These are phyloP conservation scores for Rosa persica DNA, from an alignment of 306 rosid genomes.

Conservation along the genomic window DNA sequence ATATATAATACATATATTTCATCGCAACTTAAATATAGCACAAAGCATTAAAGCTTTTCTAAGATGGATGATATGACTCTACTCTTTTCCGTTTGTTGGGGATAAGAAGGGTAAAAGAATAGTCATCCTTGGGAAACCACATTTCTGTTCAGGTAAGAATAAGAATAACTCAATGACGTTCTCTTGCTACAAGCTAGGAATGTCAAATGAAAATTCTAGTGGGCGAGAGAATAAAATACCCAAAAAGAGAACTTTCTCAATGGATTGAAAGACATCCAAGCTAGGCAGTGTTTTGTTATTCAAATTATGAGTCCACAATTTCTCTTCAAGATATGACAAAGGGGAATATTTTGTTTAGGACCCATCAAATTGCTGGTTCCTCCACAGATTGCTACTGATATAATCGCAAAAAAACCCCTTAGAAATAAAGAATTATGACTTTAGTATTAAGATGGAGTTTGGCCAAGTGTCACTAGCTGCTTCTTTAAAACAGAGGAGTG, in stretches of 20 bases:
- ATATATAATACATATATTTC: background rate
- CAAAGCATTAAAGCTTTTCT: background rate
- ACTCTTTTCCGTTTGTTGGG: background rate
- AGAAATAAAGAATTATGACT: background rate
- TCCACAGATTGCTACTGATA: too few relatives aligned
- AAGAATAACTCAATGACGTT: conserved; percentile 26
- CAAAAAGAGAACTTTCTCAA: conserved; percentile 28
- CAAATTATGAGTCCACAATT: conserved; percentile 15
- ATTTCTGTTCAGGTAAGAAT: conserved; percentile 24
- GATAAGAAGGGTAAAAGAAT: background rate
- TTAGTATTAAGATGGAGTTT: background rate
- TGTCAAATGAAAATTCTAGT: conserved; percentile 38
- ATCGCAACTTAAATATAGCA: background rate
- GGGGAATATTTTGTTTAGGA: background rate
- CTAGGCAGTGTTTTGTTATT: background rate
- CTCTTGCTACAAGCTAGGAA: conserved; percentile 32
- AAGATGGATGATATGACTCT: background rate
- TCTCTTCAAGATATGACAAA: background rate
- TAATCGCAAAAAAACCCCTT: too few relatives aligned
- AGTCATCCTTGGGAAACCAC: background rate
- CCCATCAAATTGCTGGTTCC: conserved; percentile 3
- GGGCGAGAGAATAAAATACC: conserved; percentile 38
- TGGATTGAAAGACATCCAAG: conserved; percentile 26
- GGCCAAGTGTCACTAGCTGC: background rate
- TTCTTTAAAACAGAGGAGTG: background rate